phyloP scores from a whole-genome alignment of 1,284 basidiomycete species.

The Testicularia cyperi region DNA sequence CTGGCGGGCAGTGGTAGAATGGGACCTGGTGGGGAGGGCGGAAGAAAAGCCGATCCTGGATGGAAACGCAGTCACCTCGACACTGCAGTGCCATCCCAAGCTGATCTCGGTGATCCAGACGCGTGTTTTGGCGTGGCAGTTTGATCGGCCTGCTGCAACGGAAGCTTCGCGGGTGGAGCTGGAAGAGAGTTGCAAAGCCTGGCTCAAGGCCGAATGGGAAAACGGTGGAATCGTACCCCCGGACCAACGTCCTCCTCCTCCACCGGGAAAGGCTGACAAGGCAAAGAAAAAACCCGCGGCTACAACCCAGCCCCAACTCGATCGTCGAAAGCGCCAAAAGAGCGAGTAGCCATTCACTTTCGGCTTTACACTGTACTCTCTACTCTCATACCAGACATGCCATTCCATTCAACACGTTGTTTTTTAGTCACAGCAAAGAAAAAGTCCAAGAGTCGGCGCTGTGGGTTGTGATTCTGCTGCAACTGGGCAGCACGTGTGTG shows the following conservation, averaged over 20 bases:
- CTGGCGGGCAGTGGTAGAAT: constrained; percentile 25
- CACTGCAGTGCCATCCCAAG: constrained; percentile 30
- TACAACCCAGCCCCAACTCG: not conserved
- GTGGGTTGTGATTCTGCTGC: too few relatives aligned
- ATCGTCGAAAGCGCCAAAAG: constrained; percentile 36
- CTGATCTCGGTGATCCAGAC: constrained; percentile 45
- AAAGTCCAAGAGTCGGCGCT: too few relatives aligned
- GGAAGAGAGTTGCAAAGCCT: constrained; percentile 22
- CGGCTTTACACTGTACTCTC: too few relatives aligned
- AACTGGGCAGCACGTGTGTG: too few relatives aligned
- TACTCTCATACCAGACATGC: too few relatives aligned
- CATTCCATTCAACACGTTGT: too few relatives aligned
- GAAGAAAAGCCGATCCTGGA: constrained; percentile 44
- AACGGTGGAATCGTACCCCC: constrained; percentile 42
- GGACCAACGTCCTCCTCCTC: constrained; percentile 28
- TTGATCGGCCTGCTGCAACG: constrained; percentile 7
- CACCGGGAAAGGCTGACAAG: constrained; percentile 17
- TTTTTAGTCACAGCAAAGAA: too few relatives aligned
- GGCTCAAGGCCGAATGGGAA: constrained; percentile 45
- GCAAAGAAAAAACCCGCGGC: constrained; percentile 15
- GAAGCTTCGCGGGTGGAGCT: not conserved
- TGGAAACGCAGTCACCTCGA: constrained; percentile 41
- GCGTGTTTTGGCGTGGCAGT: constrained; percentile 50
- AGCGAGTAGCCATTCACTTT: constrained; percentile 19
- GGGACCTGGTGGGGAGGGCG: constrained; percentile 15